Evolutionary conservation across 441 rosid species (phyloP), one percentile per base, ranked within the genome.

Genomic region (Theobroma grandiflorum): DNA sequence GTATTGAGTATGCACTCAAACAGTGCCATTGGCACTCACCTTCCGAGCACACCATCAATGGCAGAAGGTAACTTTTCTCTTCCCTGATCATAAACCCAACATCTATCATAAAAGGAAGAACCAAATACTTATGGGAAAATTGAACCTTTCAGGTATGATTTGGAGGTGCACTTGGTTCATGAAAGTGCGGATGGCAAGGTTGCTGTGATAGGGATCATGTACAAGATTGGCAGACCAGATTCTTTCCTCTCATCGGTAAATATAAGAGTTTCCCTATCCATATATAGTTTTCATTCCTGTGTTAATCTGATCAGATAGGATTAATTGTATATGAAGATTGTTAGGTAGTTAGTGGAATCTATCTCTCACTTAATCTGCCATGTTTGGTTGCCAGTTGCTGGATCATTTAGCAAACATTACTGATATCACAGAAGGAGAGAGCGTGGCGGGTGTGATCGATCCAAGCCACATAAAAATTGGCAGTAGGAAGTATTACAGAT

Each of bases 11-110:
- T 81, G 81, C 66, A 18, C 94, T 93, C 62, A 43, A 81, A 8
- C 98, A 93, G 33, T 80, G 84, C 45, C 98, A 95, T 35, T 95
- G 98, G 97, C 98, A 93, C 72, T 89, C 97, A 8, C 98, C 96
- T 42, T 87, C 97, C 11, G 97, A 95, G 75, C 98, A 95, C 82
- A 85, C 95, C 11, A 63, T 93, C 69, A 71, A 92, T 67, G 94
- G 97, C 80, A 83, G 61, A 58, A 87, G 88, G 98, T 93, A 84
- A 85, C 16, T 4, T 3, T 45, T 35, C 6, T 62, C 47, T 40
- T 12, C 3, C 7, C 47, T 6, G 16, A 47, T 1, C 40, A 9
- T 42, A 18, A 12, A 42, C 53, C 16, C 6, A 14, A 12, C 18
- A 42, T 12, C 5, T 10, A 78, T 8, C 52, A 59, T 31, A n/a